Conservation (phyloP, 2,329 filamentous ascomycete genomes). For the Coniochaeta sp. region DNA sequence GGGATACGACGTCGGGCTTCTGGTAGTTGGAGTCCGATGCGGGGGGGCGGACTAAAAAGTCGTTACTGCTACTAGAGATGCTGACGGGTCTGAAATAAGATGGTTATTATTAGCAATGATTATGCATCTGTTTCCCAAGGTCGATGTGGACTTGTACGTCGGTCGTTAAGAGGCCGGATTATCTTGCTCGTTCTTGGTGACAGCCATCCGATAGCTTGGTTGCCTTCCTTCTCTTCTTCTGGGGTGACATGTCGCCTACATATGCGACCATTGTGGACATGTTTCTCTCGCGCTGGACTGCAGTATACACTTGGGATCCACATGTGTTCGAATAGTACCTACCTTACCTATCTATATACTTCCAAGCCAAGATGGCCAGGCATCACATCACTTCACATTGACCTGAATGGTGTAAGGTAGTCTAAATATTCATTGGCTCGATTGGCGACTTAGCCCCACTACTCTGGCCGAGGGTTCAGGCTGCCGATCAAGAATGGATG, state of each 20-base stretch:
- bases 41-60: neutral
- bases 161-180: neutral
- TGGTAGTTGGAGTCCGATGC: neutral
- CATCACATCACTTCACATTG: no score
- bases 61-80: neutral
- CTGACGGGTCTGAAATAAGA: neutral
- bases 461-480: no score
- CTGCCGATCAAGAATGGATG: no score
- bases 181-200: neutral
- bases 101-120: neutral
- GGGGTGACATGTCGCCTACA: neutral
- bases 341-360: no score
- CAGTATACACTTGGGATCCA: neutral
- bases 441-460: no score
- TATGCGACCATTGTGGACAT: neutral
- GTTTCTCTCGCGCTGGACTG: neutral
- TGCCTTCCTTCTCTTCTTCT: neutral
- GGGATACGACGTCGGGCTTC: neutral
- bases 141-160: neutral
- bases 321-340: neutral
- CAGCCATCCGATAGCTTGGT: neutral
- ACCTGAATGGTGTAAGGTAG: no score
- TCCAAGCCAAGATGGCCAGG: no score
- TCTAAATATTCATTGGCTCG: no score
- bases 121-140: neutral